Evolutionary conservation across 2,329 filamentous ascomycete species (phyloP), one percentile per base, ranked within the genome.

Genomic region (Venturia nashicola): DNA sequence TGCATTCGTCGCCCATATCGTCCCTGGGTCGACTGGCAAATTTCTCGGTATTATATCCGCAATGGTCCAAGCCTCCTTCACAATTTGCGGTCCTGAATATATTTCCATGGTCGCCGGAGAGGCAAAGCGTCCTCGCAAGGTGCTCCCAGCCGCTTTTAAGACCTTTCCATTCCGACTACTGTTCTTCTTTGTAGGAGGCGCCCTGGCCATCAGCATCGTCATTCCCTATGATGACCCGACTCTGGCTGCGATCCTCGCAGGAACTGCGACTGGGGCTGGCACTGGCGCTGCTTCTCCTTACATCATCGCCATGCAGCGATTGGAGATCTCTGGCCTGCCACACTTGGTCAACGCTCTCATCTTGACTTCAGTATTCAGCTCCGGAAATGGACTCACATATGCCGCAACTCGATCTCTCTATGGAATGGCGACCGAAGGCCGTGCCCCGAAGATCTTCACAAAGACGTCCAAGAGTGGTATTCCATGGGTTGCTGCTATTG

Each of bases 251-350:
- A 46, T 67, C 61, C 8, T 67, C 70, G 32, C 68, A 80, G 14
- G 79, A 80, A 43, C 65, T 6, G 36, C 67, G 32, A 67, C 69
- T 32, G 72, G 70, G 44, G 70, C 70, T 59, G 76, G 76, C 43
- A 81, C 77, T 5, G 83, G 82, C 9, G 80, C 81, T 12, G 82
- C 82, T 0, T 86, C 83, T 36, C 84, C 84, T 2, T 86, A 85
- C 68, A 83, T 86, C 64, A 85, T 86, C 69, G 83, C 83, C 60
- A 85, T 86, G 81, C 72, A 76, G 61, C 82, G 83, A 67, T 68
- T 85, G 66, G 74, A 77, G 11, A 78, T 86, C 63, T 68, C 71
- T 0, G 80, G 80, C 12, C 77, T 86, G 39, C 82, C 83, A 8
- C 77, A 83, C 62, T 76, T 86, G 20, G 78, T 84, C 67, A 86